Percentiles rank a stretch among this genome's conserved stretches.
Evolutionary conservation across 768 basidiomycete species (phyloP).

Genomic region (Rhizopogon vinicolor): DNA sequence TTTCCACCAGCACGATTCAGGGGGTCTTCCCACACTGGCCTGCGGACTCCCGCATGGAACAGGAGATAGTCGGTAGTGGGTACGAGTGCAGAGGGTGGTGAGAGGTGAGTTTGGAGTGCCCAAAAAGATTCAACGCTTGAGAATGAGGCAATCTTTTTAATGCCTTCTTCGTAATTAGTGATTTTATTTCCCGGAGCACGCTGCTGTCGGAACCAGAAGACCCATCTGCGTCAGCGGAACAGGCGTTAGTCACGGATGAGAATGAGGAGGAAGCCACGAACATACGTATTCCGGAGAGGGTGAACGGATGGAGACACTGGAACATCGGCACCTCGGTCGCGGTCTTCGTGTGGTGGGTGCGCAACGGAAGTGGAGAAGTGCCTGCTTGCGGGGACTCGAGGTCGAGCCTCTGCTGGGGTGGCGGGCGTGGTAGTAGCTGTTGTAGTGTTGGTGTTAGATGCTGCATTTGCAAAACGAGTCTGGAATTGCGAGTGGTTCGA

Average conservation of each 20-base stretch:
- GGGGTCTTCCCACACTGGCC: constrained; percentile 96
- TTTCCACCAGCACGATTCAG: constrained; percentile 85
- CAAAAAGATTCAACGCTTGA: constrained; percentile 97
- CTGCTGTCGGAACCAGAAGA: constrained; percentile 91
- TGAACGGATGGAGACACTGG: constrained; percentile 43
- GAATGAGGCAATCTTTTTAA: constrained; percentile 88
- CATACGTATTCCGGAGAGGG: constrained; percentile 86
- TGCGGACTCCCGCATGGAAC: constrained; percentile 79
- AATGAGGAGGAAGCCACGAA: constrained; percentile 39
- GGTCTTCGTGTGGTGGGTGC: constrained; percentile 18
- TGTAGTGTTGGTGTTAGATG: background rate
- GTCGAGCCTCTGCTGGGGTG: constrained; percentile 16
- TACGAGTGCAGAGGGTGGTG: constrained; percentile 75
- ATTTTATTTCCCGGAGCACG: constrained; percentile 87
- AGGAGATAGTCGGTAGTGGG: constrained; percentile 94
- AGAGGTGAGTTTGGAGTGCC: constrained; percentile 89
- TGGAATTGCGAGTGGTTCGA: constrained; percentile 71
- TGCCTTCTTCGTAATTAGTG: constrained; percentile 90
- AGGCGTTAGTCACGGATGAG: constrained; percentile 5
- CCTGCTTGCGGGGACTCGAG: constrained; percentile 58
- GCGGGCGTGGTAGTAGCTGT: constrained; percentile 14
- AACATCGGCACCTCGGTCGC: constrained; percentile 24
- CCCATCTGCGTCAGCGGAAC: constrained; percentile 52
- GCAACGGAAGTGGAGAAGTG: constrained; percentile 67
- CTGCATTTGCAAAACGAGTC: constrained; percentile 34